Conservation (phyloP, 371 early-diverging fungal genomes). For the Smittium culicis region DNA sequence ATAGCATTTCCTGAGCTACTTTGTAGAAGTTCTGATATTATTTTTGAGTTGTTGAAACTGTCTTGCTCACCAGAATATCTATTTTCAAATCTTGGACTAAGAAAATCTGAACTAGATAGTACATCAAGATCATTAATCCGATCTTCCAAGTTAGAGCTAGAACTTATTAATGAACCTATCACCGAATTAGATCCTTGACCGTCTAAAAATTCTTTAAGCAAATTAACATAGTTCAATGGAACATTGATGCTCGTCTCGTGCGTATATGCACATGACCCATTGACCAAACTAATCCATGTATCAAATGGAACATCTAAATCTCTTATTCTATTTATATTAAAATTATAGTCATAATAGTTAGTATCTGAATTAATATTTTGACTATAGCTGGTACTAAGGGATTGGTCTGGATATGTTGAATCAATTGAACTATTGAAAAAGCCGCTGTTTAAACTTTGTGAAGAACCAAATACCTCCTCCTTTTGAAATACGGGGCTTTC, state of each 20-base stretch:
- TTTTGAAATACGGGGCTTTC: neutral
- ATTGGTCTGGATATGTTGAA: neutral
- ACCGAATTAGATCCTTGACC: too few relatives aligned
- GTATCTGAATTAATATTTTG: neutral
- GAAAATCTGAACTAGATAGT: too few relatives aligned
- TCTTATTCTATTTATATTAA: neutral
- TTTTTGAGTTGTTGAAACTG: neutral
- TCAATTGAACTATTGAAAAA: neutral
- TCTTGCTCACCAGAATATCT: neutral
- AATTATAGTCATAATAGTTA: neutral
- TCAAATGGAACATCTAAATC: neutral
- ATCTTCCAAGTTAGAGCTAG: too few relatives aligned
- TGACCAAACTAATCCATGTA: neutral
- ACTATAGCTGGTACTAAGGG: neutral
- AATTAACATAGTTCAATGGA: neutral
- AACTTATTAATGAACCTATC: too few relatives aligned
- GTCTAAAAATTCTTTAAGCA: neutral
- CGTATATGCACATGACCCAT: neutral
- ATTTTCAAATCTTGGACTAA: too few relatives aligned
- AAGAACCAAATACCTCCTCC: neutral
- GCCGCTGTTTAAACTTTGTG: neutral
- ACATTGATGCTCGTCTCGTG: neutral
- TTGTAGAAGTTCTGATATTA: neutral
- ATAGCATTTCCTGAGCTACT: neutral
- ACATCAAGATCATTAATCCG: too few relatives aligned